phyloP scores from a whole-genome alignment of 164 flowering plant species.

The Nymphaea thermarum region DNA sequence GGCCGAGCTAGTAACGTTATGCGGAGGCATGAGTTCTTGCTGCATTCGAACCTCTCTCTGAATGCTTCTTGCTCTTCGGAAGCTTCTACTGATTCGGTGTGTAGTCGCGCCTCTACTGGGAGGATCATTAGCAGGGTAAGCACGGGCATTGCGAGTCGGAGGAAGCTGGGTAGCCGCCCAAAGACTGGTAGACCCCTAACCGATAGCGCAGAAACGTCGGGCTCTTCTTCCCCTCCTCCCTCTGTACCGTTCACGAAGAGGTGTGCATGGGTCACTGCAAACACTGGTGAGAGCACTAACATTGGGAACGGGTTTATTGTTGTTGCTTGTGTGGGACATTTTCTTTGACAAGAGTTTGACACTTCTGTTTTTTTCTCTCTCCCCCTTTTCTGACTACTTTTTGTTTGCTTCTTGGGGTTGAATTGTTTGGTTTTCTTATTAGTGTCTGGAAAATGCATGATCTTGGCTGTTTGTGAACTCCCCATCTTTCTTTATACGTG shows the following conservation, averaged over 20 bases:
- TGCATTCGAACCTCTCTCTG: slow-evolving; percentile 34
- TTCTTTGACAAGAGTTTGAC: too few species aligned
- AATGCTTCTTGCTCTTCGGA: slow-evolving; percentile 62
- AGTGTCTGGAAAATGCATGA: too few species aligned
- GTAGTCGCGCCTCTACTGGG: slow-evolving; percentile 50
- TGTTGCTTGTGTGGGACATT: too few species aligned
- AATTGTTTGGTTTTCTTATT: too few species aligned
- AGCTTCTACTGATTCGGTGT: slow-evolving; percentile 54
- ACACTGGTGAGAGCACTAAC: slow-evolving; percentile 31
- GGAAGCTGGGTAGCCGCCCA: slow-evolving; percentile 1
- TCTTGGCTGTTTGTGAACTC: too few species aligned
- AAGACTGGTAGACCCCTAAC: slow-evolving; percentile 20
- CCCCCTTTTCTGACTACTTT: too few species aligned
- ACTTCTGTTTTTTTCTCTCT: too few species aligned
- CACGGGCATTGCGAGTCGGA: background rate
- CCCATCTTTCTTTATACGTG: too few species aligned
- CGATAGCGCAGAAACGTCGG: slow-evolving; percentile 9
- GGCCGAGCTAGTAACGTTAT: slow-evolving; percentile 14
- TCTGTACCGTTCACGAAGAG: slow-evolving; percentile 30
- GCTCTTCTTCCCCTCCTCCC: slow-evolving; percentile 5
- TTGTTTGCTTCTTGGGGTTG: too few species aligned
- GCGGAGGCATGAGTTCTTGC: slow-evolving; percentile 24
- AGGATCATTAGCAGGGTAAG: slow-evolving; percentile 14
- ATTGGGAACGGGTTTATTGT: background rate
- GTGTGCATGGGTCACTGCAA: slow-evolving; percentile 78